phyloP scores from a whole-genome alignment of 2,329 filamentous ascomycete species.

The Claviceps sorghi region DNA sequence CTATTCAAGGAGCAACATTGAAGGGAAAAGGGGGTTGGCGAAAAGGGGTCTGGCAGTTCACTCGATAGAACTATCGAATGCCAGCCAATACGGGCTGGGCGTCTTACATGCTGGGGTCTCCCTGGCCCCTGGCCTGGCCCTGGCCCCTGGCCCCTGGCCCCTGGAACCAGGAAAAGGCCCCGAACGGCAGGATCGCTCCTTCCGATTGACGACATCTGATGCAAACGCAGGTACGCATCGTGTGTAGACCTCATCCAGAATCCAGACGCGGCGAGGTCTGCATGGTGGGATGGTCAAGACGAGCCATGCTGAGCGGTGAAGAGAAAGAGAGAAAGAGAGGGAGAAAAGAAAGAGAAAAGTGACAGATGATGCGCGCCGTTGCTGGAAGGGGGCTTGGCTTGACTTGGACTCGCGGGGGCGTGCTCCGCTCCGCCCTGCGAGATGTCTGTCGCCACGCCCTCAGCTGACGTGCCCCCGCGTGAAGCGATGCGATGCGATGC shows the following conservation, averaged over 20 bases:
- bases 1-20: background rate
- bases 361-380: too few relatives aligned
- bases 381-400: too few relatives aligned
- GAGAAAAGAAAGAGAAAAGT: background rate
- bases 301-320: background rate
- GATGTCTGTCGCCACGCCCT: background rate
- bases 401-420: background rate
- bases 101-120: background rate
- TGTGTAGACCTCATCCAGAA: background rate
- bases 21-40: too few relatives aligned
- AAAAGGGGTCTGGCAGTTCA: background rate
- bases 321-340: background rate
- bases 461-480: background rate
- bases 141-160: background rate
- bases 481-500: background rate
- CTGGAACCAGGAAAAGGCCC: background rate
- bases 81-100: background rate
- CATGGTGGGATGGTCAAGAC: too few relatives aligned
- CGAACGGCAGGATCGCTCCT: background rate
- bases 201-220: background rate
- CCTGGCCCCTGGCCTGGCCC: background rate
- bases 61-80: background rate
- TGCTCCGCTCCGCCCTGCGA: background rate
- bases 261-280: background rate
- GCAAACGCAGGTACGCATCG: background rate